Evolutionary conservation across 805 yeast genomes (phyloP), one percentile per base, ranked within the genome.

Genomic region (Nakazawaea laoshanensis): DNA sequence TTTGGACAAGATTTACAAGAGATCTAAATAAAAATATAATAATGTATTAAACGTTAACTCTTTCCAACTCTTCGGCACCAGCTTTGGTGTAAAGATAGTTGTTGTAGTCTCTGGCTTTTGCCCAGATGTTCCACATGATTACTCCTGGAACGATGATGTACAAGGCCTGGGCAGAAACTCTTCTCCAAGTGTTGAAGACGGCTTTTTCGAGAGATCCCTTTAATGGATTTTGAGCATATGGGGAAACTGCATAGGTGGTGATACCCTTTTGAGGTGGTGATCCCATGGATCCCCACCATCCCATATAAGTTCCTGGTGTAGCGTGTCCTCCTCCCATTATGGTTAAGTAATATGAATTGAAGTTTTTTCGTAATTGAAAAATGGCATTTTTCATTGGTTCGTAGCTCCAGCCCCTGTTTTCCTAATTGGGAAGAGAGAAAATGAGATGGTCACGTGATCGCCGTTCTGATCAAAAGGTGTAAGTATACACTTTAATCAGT

Each of bases 81-180:
- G 84, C 97, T 73, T 89, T 89, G 63, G 96, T 87, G 74, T 89
- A 89, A 59, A 89, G 73, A 76, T 67, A 88, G 58, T 77, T 89
- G 65, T 89, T 84, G 76, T 87, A 87, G 56, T 81, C 87, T 67
- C 86, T 77, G 46, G 94, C 88, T 55, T 69, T 61, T 44, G 74
- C 75, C 95, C 95, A 86, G 65, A 89, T 63, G 59, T 75, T 77
- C 83, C 89, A 86, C 55, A 84, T 78, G 45, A 84, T 59, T 38
- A 75, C 66, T 45, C 73, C 86, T 46, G 98, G 98, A 45, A 86
- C 55, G 34, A 73, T 61, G 39, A 89, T 63, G 65, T 66, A 89
- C 48, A 89, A 63, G 41, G 77, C 73, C 69, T 92, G 96, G 55
- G 80, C 67, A 63, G 75, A 83, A 49, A 80, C 77, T 75, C 98